A percentile compares a stretch with the other conserved stretches of the same genome.
Conservation (phyloP, 768 basidiomycete species). For the Boletus barrowsii region DNA sequence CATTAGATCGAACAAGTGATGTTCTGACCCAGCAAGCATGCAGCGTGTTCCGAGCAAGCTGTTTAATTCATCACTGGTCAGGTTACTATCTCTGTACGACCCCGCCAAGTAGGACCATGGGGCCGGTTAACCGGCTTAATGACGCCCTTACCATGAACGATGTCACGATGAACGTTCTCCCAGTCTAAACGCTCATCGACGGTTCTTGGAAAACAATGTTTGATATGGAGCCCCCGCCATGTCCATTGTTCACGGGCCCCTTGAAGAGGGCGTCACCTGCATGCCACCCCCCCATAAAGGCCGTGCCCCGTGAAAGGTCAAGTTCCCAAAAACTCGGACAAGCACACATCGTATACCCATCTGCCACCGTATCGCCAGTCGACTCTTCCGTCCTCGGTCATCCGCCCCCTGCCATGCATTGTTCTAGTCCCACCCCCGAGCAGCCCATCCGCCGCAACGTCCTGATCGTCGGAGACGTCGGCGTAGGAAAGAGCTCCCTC, state of each 20-base stretch:
- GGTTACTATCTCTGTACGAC: too few species aligned
- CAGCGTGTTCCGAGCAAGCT: not conserved
- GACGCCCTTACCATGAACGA: not conserved
- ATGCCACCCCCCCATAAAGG: slow-evolving; percentile 11
- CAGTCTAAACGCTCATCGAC: slow-evolving; percentile 9
- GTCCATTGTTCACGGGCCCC: slow-evolving; percentile 10
- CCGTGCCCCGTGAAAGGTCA: not conserved
- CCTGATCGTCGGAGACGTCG: slow-evolving; percentile 28
- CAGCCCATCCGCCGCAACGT: slow-evolving; percentile 19
- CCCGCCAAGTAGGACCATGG: too few species aligned
- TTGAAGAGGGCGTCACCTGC: slow-evolving; percentile 1
- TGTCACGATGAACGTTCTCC: not conserved
- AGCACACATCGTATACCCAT: not conserved
- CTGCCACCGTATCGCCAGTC: not conserved
- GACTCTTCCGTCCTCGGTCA: not conserved
- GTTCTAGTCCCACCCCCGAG: slow-evolving; percentile 15
- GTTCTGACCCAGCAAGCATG: not conserved
- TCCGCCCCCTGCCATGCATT: slow-evolving; percentile 10
- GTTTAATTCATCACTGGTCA: not conserved
- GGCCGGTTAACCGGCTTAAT: not conserved
- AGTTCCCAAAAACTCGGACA: slow-evolving; percentile 1
- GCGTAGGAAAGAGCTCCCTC: slow-evolving; percentile 39
- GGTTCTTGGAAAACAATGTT: not conserved
- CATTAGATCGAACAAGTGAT: not conserved
- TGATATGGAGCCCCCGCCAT: not conserved